Evolutionary conservation across 2,329 filamentous ascomycete species (phyloP).

Genomic region (Fusarium veterinarium): DNA sequence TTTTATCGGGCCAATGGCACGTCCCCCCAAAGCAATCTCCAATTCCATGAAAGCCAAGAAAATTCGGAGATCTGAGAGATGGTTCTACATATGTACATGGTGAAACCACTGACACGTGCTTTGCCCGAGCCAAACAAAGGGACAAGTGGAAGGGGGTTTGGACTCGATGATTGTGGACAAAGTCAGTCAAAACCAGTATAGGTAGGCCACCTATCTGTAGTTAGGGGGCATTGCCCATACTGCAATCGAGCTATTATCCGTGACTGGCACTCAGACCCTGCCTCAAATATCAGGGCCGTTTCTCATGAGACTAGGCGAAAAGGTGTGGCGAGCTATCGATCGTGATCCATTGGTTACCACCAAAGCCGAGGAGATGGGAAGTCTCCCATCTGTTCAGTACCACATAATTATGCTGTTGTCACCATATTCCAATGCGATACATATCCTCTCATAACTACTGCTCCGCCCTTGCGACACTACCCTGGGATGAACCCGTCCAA

Average conservation of each 20-base stretch:
- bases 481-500: not conserved
- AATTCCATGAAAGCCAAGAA: constrained; percentile 21
- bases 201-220: not conserved
- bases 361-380: not conserved
- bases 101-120: constrained; percentile 30
- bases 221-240: constrained; percentile 2
- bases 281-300: constrained; percentile 25
- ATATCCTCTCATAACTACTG: not conserved
- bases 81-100: not conserved
- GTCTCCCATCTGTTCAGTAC: not conserved
- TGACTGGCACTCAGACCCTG: constrained; percentile 9
- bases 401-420: not conserved
- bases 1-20: constrained; percentile 33
- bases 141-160: not conserved
- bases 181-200: not conserved
- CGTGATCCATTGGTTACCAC: not conserved
- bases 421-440: not conserved
- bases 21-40: constrained; percentile 19
- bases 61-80: constrained; percentile 17
- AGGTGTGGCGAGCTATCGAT: constrained; percentile 5
- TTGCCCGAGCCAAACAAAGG: constrained; percentile 5
- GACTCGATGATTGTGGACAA: not conserved
- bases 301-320: constrained; percentile 10
- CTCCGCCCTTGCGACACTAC: not conserved
- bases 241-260: not conserved